Base-by-base conservation (phyloP, 169 alveolate species). In the Pseudocohnilembus persalinus region DNA sequence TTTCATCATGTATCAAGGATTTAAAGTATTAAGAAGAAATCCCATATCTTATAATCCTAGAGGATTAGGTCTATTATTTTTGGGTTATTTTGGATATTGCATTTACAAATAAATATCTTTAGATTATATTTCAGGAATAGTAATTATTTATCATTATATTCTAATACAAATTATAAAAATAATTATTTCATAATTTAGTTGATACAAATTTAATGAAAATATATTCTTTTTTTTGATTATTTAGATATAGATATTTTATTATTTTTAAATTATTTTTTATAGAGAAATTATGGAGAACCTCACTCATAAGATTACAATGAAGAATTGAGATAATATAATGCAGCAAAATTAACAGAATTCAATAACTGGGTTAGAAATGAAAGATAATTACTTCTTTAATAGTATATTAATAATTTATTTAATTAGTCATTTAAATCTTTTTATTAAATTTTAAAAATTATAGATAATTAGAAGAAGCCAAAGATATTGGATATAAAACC, bases 1-100 rank as follows among this genome's bases (percentile, higher is more conserved):
- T n/a, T n/a, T n/a, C n/a, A n/a, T n/a, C n/a, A n/a, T n/a, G n/a
- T 77, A 77, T 77, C 72, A 77, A 77, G 82, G 73, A 26, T 77
- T 77, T 33, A 77, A 77, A 33, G 82, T 77, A 33, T 32, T 77
- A 33, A 77, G 31, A 77, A 77, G 82, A 77, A 77, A 77, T 34
- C 82, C 82, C 29, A 33, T 68, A 31, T 77, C 63, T 68, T 77
- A 77, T 33, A 77, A 77, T 27, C 82, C 82, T 33, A 77, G 82
- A 77, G 63, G 73, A 20, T 63, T 68, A 31, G 82, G 82, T 31
- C 30, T 77, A 31, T 31, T 77, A 27, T 63, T 68, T 6, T 68
- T 77, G 27, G 31, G 74, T 31, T 77, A 77, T 72, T 33, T 77
- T 34, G 72, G 73, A 29, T 77, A 33, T 20, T 31, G 82, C 33